Conservation (phyloP, 2,329 filamentous ascomycete genomes). For the Fusarium chlamydosporum region DNA sequence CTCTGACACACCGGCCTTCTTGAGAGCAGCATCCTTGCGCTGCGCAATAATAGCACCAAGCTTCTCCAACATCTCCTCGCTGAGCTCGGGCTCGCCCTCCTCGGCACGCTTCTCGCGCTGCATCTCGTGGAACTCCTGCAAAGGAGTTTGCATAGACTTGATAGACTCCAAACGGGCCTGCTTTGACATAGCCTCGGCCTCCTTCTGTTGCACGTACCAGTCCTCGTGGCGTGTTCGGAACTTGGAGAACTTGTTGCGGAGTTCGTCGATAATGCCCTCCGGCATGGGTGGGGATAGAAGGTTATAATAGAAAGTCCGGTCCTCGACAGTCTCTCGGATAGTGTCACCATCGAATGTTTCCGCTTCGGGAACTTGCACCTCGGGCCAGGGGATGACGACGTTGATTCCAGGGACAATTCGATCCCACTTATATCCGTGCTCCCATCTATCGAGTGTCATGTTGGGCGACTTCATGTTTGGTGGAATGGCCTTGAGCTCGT, state of each 20-base stretch:
- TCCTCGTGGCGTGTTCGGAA: constrained; percentile 86
- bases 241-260: constrained; percentile 84
- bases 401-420: constrained; percentile 79
- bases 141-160: constrained; percentile 66
- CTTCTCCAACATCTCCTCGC: constrained; percentile 71
- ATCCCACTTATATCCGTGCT: constrained; percentile 61
- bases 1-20: constrained; percentile 57
- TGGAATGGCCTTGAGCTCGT: constrained; percentile 73
- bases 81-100: constrained; percentile 69
- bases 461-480: constrained; percentile 62
- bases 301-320: constrained; percentile 81
- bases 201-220: constrained; percentile 77
- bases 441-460: constrained; percentile 60
- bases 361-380: constrained; percentile 62
- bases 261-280: constrained; percentile 81
- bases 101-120: constrained; percentile 66
- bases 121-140: constrained; percentile 71
- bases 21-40: constrained; percentile 62
- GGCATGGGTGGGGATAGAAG: constrained; percentile 85
- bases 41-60: constrained; percentile 73
- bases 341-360: constrained; percentile 78
- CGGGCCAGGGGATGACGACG: constrained; percentile 83
- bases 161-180: constrained; percentile 54
- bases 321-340: constrained; percentile 79
- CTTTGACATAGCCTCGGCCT: constrained; percentile 67